These are phyloP conservation scores for Schrenkiella parvula DNA, from an alignment of 345 rosid species.

Conservation along the genomic window DNA sequence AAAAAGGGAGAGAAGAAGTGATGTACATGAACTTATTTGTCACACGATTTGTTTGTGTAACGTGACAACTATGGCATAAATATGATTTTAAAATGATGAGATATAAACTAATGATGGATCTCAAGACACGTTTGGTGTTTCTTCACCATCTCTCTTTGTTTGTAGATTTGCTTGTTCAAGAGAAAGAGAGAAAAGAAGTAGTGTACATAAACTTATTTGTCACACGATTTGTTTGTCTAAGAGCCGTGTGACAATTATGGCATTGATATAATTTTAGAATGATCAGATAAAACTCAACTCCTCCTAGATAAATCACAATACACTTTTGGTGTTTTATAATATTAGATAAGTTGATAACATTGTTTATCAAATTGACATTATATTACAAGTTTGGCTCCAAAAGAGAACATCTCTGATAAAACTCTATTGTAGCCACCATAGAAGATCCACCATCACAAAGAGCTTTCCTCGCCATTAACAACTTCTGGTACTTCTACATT, in stretches of 20 bases:
- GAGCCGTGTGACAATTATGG: neutral
- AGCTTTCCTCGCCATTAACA: constrained; percentile 35
- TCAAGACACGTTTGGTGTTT: no score
- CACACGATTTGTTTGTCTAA: constrained; percentile 3
- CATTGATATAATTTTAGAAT: no score
- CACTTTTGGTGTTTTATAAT: no score
- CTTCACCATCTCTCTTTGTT: constrained; percentile 1
- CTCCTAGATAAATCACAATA: no score
- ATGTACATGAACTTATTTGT: neutral
- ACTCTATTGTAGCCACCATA: constrained; percentile 3
- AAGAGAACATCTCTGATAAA: constrained; percentile 29
- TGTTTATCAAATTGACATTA: neutral
- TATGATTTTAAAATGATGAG: no score
- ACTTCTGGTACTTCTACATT: neutral
- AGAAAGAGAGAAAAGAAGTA: neutral
- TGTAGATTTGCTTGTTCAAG: neutral
- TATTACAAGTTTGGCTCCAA: neutral
- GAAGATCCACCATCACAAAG: constrained; percentile 53
- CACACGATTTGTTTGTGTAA: no score
- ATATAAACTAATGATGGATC: no score
- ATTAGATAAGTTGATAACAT: no score
- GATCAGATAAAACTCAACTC: no score
- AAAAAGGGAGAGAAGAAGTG: neutral
- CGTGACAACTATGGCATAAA: no score
- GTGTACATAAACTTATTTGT: neutral